Evolutionary conservation across 2,329 filamentous ascomycete genomes (phyloP).

Genomic region (Botryotinia globosa): DNA sequence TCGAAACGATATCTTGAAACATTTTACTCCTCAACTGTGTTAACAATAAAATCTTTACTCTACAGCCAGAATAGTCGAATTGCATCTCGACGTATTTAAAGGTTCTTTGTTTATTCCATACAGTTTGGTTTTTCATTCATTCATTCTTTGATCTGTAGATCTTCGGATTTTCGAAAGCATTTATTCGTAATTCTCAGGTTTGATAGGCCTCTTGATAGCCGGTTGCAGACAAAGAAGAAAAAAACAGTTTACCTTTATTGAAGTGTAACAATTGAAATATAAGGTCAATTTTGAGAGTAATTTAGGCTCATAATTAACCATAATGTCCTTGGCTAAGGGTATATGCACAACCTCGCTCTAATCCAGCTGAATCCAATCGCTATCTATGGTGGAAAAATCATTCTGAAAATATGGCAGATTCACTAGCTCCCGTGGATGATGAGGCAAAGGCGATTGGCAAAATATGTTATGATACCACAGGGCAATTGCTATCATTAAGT

Average conservation of each 20-base stretch:
- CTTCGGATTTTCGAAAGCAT: background rate
- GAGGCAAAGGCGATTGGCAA: background rate
- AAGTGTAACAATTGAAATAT: background rate
- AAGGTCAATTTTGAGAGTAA: too few relatives aligned
- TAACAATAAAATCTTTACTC: too few relatives aligned
- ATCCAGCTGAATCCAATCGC: fast-evolving
- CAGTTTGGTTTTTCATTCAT: background rate
- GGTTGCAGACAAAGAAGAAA: background rate
- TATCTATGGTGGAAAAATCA: background rate
- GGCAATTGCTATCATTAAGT: slow-evolving; percentile 14
- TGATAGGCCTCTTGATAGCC: background rate
- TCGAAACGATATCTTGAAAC: too few relatives aligned
- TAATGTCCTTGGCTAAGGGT: background rate
- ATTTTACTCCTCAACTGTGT: too few relatives aligned
- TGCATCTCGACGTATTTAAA: background rate
- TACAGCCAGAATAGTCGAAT: background rate
- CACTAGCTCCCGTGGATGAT: background rate
- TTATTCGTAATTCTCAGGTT: too few relatives aligned
- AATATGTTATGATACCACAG: slow-evolving; percentile 13
- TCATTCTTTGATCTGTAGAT: background rate
- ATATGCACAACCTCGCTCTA: background rate
- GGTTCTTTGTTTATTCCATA: background rate
- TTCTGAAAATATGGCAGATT: background rate
- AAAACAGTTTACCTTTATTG: too few relatives aligned
- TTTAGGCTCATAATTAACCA: background rate